Conservation (phyloP, 2,329 filamentous ascomycete genomes). For the Simplicillium aogashimaense region DNA sequence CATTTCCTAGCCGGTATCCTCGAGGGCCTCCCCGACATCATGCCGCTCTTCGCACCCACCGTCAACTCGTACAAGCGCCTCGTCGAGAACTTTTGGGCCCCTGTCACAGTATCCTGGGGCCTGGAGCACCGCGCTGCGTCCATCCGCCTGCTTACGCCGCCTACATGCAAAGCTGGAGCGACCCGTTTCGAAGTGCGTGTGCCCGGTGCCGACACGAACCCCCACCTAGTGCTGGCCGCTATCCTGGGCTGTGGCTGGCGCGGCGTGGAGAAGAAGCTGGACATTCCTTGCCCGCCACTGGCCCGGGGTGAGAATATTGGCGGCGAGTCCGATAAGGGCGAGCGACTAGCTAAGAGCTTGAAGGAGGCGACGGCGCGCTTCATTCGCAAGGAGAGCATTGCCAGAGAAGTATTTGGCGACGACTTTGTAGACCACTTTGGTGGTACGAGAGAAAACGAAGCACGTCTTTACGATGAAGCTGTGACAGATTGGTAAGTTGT, state of each 20-base stretch:
- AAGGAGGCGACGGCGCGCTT: conserved; percentile 78
- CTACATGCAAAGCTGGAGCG: conserved; percentile 72
- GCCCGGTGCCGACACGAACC: conserved; percentile 87
- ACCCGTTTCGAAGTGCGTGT: conserved; percentile 91
- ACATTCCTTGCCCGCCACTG: conserved; percentile 72
- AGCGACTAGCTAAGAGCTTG: conserved; percentile 72
- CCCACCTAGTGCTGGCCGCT: conserved; percentile 76
- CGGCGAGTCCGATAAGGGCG: conserved; percentile 58
- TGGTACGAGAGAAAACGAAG: conserved; percentile 85
- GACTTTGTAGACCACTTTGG: conserved; percentile 94
- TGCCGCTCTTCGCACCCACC: conserved; percentile 90
- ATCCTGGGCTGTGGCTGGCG: conserved; percentile 84
- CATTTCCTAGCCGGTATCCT: conserved; percentile 90
- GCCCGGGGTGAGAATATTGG: conserved; percentile 79
- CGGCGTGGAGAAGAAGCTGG: conserved; percentile 84
- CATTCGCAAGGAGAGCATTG: conserved; percentile 67
- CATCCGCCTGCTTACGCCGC: conserved; percentile 80
- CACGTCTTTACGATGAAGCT: conserved; percentile 85
- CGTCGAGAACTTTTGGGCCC: conserved; percentile 98
- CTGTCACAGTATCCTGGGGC: conserved; percentile 95
- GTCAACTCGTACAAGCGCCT: conserved; percentile 97
- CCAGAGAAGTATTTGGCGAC: conserved; percentile 88
- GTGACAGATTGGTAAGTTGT: conserved; percentile 85
- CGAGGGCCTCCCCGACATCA: conserved; percentile 82
- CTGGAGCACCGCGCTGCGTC: conserved; percentile 90